Evolutionary conservation across 2,329 filamentous ascomycete genomes (phyloP).

Genomic region (Knufia fluminis): DNA sequence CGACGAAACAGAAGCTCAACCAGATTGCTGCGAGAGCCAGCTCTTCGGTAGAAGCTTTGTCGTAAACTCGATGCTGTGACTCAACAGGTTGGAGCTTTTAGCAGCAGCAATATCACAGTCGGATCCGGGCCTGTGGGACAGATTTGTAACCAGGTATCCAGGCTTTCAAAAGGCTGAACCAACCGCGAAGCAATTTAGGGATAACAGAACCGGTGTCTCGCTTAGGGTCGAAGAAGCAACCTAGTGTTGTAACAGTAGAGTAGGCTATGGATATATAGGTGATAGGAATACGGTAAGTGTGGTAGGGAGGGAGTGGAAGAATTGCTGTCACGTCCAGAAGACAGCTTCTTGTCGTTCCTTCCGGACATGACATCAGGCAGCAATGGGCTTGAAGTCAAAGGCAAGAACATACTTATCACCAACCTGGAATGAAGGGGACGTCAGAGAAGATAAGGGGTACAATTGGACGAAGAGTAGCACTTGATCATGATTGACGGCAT

Average conservation of each 20-base stretch:
- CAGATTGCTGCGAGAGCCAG: too few relatives aligned
- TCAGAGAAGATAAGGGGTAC: background rate
- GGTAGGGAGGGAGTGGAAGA: too few relatives aligned
- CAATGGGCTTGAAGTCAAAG: background rate
- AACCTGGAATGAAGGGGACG: background rate
- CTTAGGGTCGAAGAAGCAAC: background rate
- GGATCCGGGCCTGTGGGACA: too few relatives aligned
- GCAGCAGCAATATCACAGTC: too few relatives aligned
- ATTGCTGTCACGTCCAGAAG: too few relatives aligned
- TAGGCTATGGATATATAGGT: background rate
- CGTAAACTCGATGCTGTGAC: background rate
- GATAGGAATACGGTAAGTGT: too few relatives aligned
- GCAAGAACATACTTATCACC: too few relatives aligned
- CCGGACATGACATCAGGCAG: background rate
- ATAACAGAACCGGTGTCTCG: background rate
- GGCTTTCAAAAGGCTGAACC: background rate
- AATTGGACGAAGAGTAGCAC: background rate
- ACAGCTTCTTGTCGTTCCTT: background rate
- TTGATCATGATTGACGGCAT: background rate
- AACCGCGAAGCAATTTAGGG: background rate
- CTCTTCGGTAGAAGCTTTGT: too few relatives aligned
- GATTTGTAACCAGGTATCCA: background rate
- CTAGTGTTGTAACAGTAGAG: background rate
- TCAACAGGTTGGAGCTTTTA: background rate
- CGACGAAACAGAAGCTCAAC: too few relatives aligned